Evolutionary conservation across 495 filamentous ascomycete species (phyloP), one percentile per base, ranked within the genome.

Genomic region (Glonium stellatum): DNA sequence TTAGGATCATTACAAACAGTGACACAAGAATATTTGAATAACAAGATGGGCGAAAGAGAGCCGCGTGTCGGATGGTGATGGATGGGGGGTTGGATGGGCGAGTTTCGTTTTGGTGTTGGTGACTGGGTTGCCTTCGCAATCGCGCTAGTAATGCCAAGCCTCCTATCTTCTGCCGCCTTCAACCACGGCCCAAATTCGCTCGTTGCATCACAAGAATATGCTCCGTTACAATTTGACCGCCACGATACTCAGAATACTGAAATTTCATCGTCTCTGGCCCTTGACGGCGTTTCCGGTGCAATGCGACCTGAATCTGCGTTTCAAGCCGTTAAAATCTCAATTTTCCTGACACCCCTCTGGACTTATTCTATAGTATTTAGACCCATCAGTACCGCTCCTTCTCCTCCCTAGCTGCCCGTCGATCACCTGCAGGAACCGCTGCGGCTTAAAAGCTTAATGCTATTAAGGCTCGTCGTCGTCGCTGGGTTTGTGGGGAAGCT

Each of bases 391-490:
- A 57, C 9, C 53, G 23, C 21, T 22, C 11, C 61, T 23, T 55
- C 53, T 1, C 47, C 1, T 51, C 48, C 44, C 18, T 44, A 47
- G 54, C 56, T 60, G 62, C 50, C 56, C 58, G 50, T 51, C 35
- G 62, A 68, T 68, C 66, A 37, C 46, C 65, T 64, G 65, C 65
- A 68, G 65, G 65, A 48, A 68, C 65, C 58, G 42, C 49, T 60
- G 62, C 23, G 65, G 61, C 65, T 59, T 50, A 59, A 64, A 68
- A 68, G 59, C 62, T 68, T 68, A 57, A 36, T n/a, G 42, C 19
- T 27, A 18, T 58, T 36, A 44, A 48, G 44, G 19, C 47, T n/a
- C 48, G 49, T 56, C 31, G 52, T 61, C 31, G 60, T 54, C 65
- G 46, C 37, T 37, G 61, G 9, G 34, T 27, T 22, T 65, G 63